phyloP scores from a whole-genome alignment of 2,329 filamentous ascomycete genomes.

The Simplicillium sp. region DNA sequence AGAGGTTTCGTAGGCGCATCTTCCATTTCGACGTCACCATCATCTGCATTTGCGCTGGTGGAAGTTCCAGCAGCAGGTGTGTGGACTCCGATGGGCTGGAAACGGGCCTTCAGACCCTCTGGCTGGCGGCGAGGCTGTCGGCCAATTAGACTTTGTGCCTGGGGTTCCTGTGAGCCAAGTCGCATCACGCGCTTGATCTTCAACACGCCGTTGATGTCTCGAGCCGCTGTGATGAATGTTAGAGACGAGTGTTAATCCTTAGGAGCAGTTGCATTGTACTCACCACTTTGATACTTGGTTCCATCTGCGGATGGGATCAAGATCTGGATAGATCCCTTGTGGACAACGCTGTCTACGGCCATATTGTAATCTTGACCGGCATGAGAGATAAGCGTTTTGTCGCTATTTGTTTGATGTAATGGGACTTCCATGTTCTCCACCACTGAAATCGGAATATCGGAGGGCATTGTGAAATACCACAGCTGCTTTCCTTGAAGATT shows the following conservation, averaged over 20 bases:
- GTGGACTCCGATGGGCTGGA: slow-evolving; percentile 52
- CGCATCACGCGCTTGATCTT: slow-evolving; percentile 51
- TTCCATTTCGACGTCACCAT: slow-evolving; percentile 34
- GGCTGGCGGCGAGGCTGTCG: slow-evolving; percentile 53
- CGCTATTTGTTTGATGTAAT: slow-evolving; percentile 41
- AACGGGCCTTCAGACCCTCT: slow-evolving; percentile 56
- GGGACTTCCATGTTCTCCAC: slow-evolving; percentile 56
- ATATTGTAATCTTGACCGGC: slow-evolving; percentile 55
- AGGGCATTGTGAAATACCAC: slow-evolving; percentile 72
- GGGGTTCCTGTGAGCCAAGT: too few relatives aligned
- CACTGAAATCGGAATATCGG: slow-evolving; percentile 57
- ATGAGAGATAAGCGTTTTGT: slow-evolving; percentile 49
- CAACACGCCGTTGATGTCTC: slow-evolving; percentile 47
- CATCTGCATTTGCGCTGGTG: slow-evolving; percentile 26
- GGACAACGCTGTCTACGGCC: slow-evolving; percentile 40
- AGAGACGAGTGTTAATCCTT: not conserved
- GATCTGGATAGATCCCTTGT: slow-evolving; percentile 44
- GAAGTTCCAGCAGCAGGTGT: slow-evolving; percentile 27
- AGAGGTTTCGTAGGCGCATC: slow-evolving; percentile 21
- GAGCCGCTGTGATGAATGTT: slow-evolving; percentile 12
- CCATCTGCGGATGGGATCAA: slow-evolving; percentile 49
- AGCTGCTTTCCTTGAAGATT: slow-evolving; percentile 62
- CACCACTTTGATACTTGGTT: slow-evolving; percentile 44
- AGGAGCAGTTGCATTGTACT: slow-evolving; percentile 15
- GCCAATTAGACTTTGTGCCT: too few relatives aligned